phyloP scores from a whole-genome alignment of 139 green algal genomes.

The Bryopsis sp. region DNA sequence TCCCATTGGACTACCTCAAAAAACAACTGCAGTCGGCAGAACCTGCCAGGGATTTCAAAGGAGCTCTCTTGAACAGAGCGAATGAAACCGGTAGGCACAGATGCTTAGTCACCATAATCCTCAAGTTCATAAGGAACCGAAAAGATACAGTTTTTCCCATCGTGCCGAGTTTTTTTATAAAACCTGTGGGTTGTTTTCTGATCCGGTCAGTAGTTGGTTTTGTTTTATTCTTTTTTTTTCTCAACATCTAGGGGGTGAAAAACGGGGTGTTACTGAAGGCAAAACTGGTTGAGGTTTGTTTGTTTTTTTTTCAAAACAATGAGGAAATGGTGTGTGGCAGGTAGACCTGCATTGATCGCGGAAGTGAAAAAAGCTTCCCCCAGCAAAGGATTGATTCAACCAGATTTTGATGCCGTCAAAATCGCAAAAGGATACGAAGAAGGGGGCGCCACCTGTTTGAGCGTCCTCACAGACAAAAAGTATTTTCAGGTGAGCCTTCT shows the following conservation, averaged over 20 bases:
- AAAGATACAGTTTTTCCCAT: not conserved
- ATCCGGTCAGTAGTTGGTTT: too few species aligned
- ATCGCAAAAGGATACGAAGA: slow-evolving; percentile 84
- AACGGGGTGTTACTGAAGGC: too few species aligned
- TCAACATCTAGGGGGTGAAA: too few species aligned
- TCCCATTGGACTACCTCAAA: slow-evolving; percentile 43
- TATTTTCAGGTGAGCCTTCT: slow-evolving; percentile 76
- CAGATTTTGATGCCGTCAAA: slow-evolving; percentile 89
- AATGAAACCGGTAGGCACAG: slow-evolving; percentile 31
- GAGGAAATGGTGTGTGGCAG: too few species aligned
- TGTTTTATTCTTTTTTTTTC: too few species aligned
- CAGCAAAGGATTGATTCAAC: slow-evolving; percentile 88
- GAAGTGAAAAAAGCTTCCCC: slow-evolving; percentile 99
- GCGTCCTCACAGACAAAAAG: slow-evolving; percentile 91
- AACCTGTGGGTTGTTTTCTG: slow-evolving; percentile 1
- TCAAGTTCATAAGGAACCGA: not conserved
- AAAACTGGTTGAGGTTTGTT: too few species aligned
- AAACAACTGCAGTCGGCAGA: slow-evolving; percentile 32
- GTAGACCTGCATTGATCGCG: slow-evolving; percentile 87
- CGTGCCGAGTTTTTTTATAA: not conserved
- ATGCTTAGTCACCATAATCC: not conserved
- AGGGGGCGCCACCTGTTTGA: slow-evolving; percentile 91
- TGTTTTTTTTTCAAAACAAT: too few species aligned
- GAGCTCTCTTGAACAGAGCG: slow-evolving; percentile 38
- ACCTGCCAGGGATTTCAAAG: slow-evolving; percentile 81